phyloP scores from a whole-genome alignment of 495 filamentous ascomycete genomes.

The Apiosordaria backusii region DNA sequence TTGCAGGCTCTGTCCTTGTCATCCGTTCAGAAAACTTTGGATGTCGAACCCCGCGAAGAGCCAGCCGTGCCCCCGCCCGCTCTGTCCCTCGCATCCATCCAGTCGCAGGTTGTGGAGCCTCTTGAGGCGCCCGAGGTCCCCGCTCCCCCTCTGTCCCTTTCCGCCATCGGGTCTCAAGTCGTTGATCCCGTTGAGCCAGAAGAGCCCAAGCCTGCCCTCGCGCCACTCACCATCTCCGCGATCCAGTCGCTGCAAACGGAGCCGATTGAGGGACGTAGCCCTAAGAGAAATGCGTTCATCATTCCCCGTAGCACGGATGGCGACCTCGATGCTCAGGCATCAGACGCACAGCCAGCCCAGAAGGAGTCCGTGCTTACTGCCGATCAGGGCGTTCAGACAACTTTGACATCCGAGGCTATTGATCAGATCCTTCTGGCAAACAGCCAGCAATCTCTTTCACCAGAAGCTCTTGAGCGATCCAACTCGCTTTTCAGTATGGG shows the following conservation, averaged over 20 bases:
- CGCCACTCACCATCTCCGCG: constrained; percentile 44
- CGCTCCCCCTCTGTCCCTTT: constrained; percentile 22
- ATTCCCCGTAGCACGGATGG: constrained; percentile 40
- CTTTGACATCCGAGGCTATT: constrained; percentile 67
- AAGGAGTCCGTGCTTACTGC: constrained; percentile 42
- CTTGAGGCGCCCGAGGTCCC: constrained; percentile 14
- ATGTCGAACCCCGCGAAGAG: constrained; percentile 22
- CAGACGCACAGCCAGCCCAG: constrained; percentile 31
- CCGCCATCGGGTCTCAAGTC: constrained; percentile 32
- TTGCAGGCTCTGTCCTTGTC: constrained; percentile 26
- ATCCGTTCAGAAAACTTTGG: constrained; percentile 19
- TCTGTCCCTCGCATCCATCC: constrained; percentile 24
- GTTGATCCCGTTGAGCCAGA: constrained; percentile 34
- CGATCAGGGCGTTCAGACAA: constrained; percentile 72
- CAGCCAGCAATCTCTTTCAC: constrained; percentile 29
- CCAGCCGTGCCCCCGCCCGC: constrained; percentile 14
- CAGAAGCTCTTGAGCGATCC: constrained; percentile 22
- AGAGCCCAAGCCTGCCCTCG: constrained; percentile 16
- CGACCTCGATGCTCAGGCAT: constrained; percentile 19
- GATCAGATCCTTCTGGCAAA: constrained; percentile 58
- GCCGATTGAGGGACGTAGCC: constrained; percentile 46
- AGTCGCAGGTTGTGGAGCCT: constrained; percentile 26
- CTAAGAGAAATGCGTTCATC: constrained; percentile 48
- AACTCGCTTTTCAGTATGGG: constrained; percentile 27
- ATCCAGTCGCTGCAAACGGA: constrained; percentile 49